Conservation (phyloP, 2,329 filamentous ascomycete genomes). For the Penicillium griseofulvum region DNA sequence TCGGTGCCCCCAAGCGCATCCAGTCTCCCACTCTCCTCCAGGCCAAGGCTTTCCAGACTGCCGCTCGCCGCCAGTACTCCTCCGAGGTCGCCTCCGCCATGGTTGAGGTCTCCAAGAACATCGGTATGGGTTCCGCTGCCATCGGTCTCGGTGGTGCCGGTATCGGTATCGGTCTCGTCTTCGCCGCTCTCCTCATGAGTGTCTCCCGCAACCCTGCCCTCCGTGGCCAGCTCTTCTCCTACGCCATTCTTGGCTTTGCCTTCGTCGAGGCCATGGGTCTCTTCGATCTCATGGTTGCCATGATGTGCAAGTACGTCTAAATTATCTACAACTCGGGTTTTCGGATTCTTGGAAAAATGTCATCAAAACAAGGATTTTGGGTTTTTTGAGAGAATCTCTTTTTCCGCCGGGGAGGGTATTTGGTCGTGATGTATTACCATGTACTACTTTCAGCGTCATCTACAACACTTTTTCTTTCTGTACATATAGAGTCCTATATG, state of each 20-base stretch:
- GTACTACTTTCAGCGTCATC: slow-evolving; percentile 33
- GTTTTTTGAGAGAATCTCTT: slow-evolving; percentile 11
- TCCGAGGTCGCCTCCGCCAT: slow-evolving; percentile 82
- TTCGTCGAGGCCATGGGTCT: slow-evolving; percentile 81
- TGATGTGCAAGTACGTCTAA: slow-evolving; percentile 83
- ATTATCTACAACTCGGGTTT: slow-evolving; percentile 13
- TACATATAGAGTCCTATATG: slow-evolving; percentile 32
- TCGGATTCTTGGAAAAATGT: slow-evolving; percentile 11
- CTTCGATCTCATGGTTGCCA: slow-evolving; percentile 87
- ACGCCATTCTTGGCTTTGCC: slow-evolving; percentile 92
- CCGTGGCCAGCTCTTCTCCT: slow-evolving; percentile 92
- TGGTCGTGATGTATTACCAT: slow-evolving; percentile 33
- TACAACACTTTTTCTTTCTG: slow-evolving; percentile 31
- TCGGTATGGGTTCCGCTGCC: slow-evolving; percentile 84
- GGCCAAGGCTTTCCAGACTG: slow-evolving; percentile 57
- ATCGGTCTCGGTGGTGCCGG: slow-evolving; percentile 89
- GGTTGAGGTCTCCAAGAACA: slow-evolving; percentile 87
- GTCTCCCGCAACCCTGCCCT: slow-evolving; percentile 93
- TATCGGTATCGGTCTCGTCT: slow-evolving; percentile 95
- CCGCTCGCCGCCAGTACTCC: slow-evolving; percentile 74
- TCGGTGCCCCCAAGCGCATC: slow-evolving; percentile 75
- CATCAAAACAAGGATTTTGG: slow-evolving; percentile 10
- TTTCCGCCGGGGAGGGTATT: slow-evolving; percentile 29
- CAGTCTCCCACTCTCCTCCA: slow-evolving; percentile 65
- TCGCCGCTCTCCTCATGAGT: slow-evolving; percentile 83